phyloP scores from a whole-genome alignment of 2,329 filamentous ascomycete species.

The Myriosclerotinia duriaeana region DNA sequence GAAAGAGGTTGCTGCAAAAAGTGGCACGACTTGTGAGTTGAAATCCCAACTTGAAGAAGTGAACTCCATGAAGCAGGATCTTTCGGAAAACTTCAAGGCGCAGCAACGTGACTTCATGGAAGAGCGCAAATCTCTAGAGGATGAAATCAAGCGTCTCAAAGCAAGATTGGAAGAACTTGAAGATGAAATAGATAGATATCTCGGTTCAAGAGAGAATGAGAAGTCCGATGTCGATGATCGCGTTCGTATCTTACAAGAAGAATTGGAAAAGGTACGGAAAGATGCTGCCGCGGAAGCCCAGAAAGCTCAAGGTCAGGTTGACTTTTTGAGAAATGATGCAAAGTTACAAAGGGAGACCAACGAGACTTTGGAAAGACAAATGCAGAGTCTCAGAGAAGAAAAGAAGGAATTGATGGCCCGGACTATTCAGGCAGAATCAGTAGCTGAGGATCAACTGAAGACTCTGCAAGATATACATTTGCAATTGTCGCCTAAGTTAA shows the following conservation, averaged over 20 bases:
- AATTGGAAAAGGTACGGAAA: slow-evolving; percentile 64
- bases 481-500: slow-evolving; percentile 55
- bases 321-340: slow-evolving; percentile 61
- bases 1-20: slow-evolving; percentile 63
- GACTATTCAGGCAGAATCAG: slow-evolving; percentile 52
- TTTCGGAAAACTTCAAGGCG: slow-evolving; percentile 92
- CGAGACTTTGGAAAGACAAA: slow-evolving; percentile 56
- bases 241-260: slow-evolving; percentile 65
- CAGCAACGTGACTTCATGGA: slow-evolving; percentile 84
- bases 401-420: slow-evolving; percentile 52
- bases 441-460: slow-evolving; percentile 52
- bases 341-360: slow-evolving; percentile 59
- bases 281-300: slow-evolving; percentile 57
- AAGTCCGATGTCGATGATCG: slow-evolving; percentile 68
- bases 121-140: slow-evolving; percentile 79
- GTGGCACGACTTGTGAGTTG: slow-evolving; percentile 58
- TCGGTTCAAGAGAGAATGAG: slow-evolving; percentile 81
- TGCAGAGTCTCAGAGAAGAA: slow-evolving; percentile 57
- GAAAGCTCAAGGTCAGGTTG: slow-evolving; percentile 61
- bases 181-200: slow-evolving; percentile 83
- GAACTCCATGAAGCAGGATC: slow-evolving; percentile 88
- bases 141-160: slow-evolving; percentile 74
- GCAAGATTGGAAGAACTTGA: slow-evolving; percentile 82
- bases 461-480: slow-evolving; percentile 59
- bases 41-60: slow-evolving; percentile 76